Evolutionary conservation across 257 asterid species (phyloP).

Genomic region (Oldenlandia corymbosa): DNA sequence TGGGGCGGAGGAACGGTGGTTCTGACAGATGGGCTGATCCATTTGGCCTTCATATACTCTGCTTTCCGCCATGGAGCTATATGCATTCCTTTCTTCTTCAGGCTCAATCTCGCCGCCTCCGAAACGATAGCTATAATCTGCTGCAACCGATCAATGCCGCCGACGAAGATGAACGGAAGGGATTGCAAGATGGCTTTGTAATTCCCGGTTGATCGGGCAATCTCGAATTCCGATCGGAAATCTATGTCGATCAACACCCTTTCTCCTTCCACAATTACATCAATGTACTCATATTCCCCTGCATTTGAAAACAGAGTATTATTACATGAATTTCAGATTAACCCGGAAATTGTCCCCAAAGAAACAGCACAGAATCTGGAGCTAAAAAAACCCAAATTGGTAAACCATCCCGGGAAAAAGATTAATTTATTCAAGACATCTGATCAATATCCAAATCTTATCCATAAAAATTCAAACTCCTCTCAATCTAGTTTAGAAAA

Average conservation of each 20-base stretch:
- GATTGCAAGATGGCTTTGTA: slow-evolving; percentile 57
- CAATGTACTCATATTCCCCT: slow-evolving; percentile 89
- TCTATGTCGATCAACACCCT: slow-evolving; percentile 71
- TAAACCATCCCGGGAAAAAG: neutral
- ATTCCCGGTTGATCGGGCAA: slow-evolving; percentile 70
- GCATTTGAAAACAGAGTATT: neutral
- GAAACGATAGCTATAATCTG: slow-evolving; percentile 73
- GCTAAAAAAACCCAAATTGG: neutral
- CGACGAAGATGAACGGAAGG: slow-evolving; percentile 71
- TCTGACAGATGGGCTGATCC: slow-evolving; percentile 70
- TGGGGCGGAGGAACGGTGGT: slow-evolving; percentile 13
- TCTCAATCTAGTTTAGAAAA: neutral
- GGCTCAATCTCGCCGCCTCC: slow-evolving; percentile 70
- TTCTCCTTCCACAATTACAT: slow-evolving; percentile 59
- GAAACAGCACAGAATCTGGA: neutral
- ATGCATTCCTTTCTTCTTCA: slow-evolving; percentile 94
- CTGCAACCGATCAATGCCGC: slow-evolving; percentile 65
- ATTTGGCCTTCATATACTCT: slow-evolving; percentile 72
- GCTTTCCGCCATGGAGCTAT: slow-evolving; percentile 92
- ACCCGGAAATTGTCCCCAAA: neutral
- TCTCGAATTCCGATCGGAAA: slow-evolving; percentile 86
- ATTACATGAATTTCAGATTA: neutral
- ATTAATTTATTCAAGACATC: neutral
- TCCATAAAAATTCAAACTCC: neutral
- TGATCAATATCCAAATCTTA: neutral